Evolutionary conservation across 768 basidiomycete species (phyloP).

Genomic region (Rhodotorula toruloides): DNA sequence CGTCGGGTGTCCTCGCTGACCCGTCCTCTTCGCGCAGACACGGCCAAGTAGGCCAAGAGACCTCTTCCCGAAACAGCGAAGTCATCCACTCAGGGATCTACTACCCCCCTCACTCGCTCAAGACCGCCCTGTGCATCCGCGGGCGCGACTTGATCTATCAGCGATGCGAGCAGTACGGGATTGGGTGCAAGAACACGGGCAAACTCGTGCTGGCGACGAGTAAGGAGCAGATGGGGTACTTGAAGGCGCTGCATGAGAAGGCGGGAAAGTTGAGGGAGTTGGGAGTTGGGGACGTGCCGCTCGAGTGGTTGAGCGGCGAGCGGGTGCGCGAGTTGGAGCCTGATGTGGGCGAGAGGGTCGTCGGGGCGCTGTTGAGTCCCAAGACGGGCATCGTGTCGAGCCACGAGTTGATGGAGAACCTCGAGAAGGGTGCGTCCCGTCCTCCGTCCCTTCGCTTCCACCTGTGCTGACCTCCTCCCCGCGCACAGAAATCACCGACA

Average conservation of each 20-base stretch:
- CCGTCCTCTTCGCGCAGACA: constrained; percentile 4
- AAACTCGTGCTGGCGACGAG: constrained; percentile 81
- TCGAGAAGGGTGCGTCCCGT: constrained; percentile 55
- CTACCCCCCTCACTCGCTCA: constrained; percentile 69
- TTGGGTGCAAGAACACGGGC: constrained; percentile 68
- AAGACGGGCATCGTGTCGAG: constrained; percentile 88
- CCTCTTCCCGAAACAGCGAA: constrained; percentile 82
- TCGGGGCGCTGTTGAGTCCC: constrained; percentile 70
- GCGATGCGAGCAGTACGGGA: constrained; percentile 59
- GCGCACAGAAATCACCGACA: constrained; percentile 60
- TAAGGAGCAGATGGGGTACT: constrained; percentile 60
- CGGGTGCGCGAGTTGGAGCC: constrained; percentile 74
- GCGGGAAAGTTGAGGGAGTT: constrained; percentile 58
- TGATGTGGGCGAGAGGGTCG: constrained; percentile 65
- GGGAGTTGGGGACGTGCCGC: constrained; percentile 51
- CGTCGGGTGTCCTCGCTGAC: too few relatives aligned
- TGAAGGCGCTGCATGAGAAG: constrained; percentile 64
- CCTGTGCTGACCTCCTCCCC: not conserved
- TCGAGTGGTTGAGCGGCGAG: constrained; percentile 62
- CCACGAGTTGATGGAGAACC: constrained; percentile 70
- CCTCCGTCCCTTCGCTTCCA: not conserved
- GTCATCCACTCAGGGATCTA: constrained; percentile 70
- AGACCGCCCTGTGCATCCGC: constrained; percentile 76
- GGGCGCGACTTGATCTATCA: constrained; percentile 80
- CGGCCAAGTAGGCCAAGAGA: constrained; percentile 70